Base-by-base conservation (phyloP, 345 rosid species). In the Firmiana major region DNA sequence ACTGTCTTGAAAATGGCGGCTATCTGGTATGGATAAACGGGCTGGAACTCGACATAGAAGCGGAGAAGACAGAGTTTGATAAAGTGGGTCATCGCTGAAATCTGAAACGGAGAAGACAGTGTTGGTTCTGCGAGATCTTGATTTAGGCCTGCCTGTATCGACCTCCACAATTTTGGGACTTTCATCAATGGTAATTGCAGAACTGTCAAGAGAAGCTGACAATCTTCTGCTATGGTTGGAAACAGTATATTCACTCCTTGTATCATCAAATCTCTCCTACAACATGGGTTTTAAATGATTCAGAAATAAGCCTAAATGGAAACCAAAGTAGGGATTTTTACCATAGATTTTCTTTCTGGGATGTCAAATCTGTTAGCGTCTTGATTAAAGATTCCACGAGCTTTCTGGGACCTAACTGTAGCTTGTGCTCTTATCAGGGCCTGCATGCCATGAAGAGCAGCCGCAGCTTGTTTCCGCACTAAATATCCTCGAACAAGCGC, bases 141-240 rank as follows among this genome's bases (percentile, higher is more conserved):
- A 88, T 75, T 85, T 85, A 49, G 88, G 92, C 85, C 91, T 86
- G 80, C 88, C 91, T 8, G 95, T 92, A 46, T 93, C 98, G 22
- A 92, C 87, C 82, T 93, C 98, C 82, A 93, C 97, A 21, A 93
- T 93, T 83, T 93, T 93, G 19, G 95, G 92, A 81, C 86, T 90
- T 68, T 86, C 97, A 13, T 90, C 94, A 24, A 78, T 73, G 75
- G 76, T 76, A 59, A 75, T 53, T 45, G 77, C 59, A 65, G 80
- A 1, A 31, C 34, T 62, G 80, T 90, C 97, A 0, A 85, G 81
- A 26, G 91, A 89, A 40, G 90, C 81, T 13, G 98, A 92, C 7
- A 92, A 80, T 78, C 98, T 85, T 80, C 88, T 85, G 85, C 97
- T 93, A 75, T 92, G 94, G n/a, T 86, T 63, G 16, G 89, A 84